A percentile compares a stretch with the other conserved stretches of the same genome.
phyloP scores from a whole-genome alignment of 257 asterid genomes.

The Ophiorrhiza pumila region DNA sequence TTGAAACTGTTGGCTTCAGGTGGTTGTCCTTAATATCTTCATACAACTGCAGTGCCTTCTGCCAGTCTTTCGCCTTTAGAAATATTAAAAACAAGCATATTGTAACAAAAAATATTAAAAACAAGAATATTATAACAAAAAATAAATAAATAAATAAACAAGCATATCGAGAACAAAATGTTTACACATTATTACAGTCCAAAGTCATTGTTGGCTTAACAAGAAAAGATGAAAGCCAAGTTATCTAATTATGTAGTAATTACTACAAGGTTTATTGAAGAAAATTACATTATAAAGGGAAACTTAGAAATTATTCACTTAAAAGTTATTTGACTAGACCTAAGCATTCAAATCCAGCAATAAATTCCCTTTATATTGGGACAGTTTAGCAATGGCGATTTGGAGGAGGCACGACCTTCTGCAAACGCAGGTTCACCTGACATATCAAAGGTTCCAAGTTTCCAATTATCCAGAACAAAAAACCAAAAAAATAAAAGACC shows the following conservation, averaged over 20 bases:
- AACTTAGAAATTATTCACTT: neutral
- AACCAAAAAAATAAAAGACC: no score
- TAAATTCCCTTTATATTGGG: neutral
- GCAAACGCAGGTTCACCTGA: neutral
- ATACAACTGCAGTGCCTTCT: conserved; percentile 79
- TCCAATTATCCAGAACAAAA: no score
- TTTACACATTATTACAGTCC: neutral
- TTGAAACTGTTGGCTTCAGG: conserved; percentile 72
- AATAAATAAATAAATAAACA: neutral
- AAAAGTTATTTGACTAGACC: neutral
- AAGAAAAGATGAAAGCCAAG: conserved; percentile 5
- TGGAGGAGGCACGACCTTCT: neutral
- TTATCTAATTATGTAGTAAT: no score
- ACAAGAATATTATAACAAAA: conserved; percentile 12
- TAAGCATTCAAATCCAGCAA: neutral
- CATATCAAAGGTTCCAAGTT: neutral
- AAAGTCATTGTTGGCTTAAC: neutral
- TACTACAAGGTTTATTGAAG: neutral
- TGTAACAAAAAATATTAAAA: conserved; percentile 14
- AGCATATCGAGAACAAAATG: neutral
- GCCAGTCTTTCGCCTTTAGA: conserved; percentile 78
- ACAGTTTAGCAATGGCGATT: neutral
- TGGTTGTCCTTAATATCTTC: conserved; percentile 59
- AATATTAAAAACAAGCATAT: conserved; percentile 22
- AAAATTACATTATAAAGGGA: neutral